Percentiles rank a stretch among this genome's conserved stretches.
Conservation (phyloP, 768 basidiomycete genomes). For the Jaapia argillacea region DNA sequence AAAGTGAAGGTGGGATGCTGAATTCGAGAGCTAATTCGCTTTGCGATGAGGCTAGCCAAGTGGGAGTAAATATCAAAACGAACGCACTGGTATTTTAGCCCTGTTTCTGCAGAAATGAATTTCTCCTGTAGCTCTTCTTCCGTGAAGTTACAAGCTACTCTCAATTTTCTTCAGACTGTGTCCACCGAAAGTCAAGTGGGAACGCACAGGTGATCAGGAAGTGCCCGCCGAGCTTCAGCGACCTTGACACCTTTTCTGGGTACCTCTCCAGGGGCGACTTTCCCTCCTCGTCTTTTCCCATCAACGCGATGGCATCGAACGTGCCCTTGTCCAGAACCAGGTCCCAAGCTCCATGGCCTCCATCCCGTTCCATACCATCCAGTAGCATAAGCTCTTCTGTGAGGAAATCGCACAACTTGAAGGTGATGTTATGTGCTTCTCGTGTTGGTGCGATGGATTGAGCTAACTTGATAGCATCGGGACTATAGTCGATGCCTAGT, state of each 20-base stretch:
- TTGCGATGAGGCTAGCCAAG: background rate
- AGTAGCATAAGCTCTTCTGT: constrained; percentile 33
- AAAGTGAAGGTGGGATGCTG: constrained; percentile 65
- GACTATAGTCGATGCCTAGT: constrained; percentile 70
- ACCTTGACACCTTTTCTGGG: constrained; percentile 39
- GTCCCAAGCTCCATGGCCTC: constrained; percentile 65
- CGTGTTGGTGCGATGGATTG: constrained; percentile 40
- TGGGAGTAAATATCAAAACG: constrained; percentile 3
- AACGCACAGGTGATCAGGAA: constrained; percentile 75
- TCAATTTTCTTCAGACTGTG: background rate
- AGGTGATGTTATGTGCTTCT: constrained; percentile 32
- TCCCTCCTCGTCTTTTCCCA: constrained; percentile 45
- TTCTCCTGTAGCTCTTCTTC: constrained; percentile 55
- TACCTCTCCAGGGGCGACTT: constrained; percentile 46
- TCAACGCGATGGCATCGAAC: constrained; percentile 76
- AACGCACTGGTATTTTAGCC: constrained; percentile 56
- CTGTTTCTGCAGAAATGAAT: constrained; percentile 38
- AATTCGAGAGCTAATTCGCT: constrained; percentile 50
- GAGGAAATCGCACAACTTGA: constrained; percentile 59
- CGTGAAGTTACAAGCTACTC: constrained; percentile 68
- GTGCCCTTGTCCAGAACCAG: constrained; percentile 83
- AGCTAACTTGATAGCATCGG: constrained; percentile 58
- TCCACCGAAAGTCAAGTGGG: background rate
- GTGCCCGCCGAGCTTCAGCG: constrained; percentile 56
- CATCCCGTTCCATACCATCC: constrained; percentile 11